Evolutionary conservation across 2,329 filamentous ascomycete genomes (phyloP), one percentile per base, ranked within the genome.

Genomic region (Dactylonectria macrodidyma): DNA sequence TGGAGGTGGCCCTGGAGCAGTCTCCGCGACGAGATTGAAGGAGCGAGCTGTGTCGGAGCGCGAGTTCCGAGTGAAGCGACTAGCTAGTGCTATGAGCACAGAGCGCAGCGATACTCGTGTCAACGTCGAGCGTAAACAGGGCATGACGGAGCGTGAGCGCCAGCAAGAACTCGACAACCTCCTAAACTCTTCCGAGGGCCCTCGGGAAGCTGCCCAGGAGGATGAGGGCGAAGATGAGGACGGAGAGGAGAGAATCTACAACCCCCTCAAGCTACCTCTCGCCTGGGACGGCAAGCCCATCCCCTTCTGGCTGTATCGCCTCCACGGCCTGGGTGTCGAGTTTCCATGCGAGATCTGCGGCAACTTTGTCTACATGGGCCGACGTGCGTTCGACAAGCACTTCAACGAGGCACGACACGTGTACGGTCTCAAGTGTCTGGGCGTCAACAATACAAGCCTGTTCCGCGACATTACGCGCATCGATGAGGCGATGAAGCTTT

Each of bases 261-360:
- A 99, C 80, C 96, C 96, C 0, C 88, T 99, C 72, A 99, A 99
- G 79, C 87, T 99, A 2, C 96, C 96, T 0, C 87, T 99, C 8
- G 95, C 94, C 2, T 99, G 97, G 97, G 96, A 99, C 74, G 96
- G 97, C 75, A 99, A 99, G 79, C 96, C 97, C 0, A 99, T 99
- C 75, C 96, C 97, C 0, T 99, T 96, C 85, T 99, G 96, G 96
- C 88, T 99, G 16, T 99, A 98, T 86, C 96, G 98, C 75, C 87
- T 99, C 16, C 96, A 99, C 78, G 96, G 96, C 1, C 85, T 99
- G 30, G 96, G 96, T 9, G 95, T 97, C 12, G 96, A 99, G 76
- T 97, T 98, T 74, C 88, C 93, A 0, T 99, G 96, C 84, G 95
- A 99, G 80, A 94, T 99, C 64, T 99, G 96, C 78, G 96, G 96